Evolutionary conservation across 1,284 basidiomycete genomes (phyloP).

Genomic region (Puccinia novopanici): DNA sequence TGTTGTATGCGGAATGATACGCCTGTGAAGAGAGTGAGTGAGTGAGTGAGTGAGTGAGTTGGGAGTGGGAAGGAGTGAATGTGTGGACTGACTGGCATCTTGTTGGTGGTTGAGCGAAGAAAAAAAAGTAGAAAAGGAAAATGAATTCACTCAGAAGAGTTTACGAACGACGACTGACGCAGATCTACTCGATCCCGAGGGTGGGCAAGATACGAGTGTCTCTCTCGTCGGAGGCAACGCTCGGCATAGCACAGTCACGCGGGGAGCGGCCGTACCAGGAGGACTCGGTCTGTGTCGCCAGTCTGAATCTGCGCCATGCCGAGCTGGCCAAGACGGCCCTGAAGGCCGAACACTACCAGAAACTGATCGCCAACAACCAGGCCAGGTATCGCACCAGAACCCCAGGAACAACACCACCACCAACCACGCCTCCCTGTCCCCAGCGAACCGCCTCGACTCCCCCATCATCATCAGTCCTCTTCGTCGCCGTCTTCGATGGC

Average conservation of each 20-base stretch:
- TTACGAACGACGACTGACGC: neutral
- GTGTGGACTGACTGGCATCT: neutral
- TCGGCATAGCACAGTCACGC: slow-evolving; percentile 36
- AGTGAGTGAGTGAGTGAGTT: neutral
- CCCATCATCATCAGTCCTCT: slow-evolving; percentile 10
- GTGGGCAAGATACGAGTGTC: slow-evolving; percentile 6
- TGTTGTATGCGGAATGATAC: slow-evolving; percentile 94
- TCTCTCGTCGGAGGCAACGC: neutral
- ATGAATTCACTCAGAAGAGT: no score
- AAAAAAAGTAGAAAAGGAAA: neutral
- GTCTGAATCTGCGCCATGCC: neutral
- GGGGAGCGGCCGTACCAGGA: slow-evolving; percentile 42
- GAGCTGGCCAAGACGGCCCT: neutral
- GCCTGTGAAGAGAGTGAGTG: slow-evolving; percentile 68
- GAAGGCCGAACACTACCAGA: neutral
- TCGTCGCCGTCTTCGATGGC: slow-evolving; percentile 33
- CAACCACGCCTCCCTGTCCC: no score
- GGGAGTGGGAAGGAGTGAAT: neutral
- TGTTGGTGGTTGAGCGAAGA: neutral
- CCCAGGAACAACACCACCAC: neutral
- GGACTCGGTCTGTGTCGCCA: slow-evolving; percentile 10
- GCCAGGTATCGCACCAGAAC: slow-evolving; percentile 1
- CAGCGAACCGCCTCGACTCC: no score
- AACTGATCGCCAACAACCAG: neutral
- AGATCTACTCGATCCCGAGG: slow-evolving; percentile 27